Conservation (phyloP, 129 eudicot genomes). For the Flaveria brownii region DNA sequence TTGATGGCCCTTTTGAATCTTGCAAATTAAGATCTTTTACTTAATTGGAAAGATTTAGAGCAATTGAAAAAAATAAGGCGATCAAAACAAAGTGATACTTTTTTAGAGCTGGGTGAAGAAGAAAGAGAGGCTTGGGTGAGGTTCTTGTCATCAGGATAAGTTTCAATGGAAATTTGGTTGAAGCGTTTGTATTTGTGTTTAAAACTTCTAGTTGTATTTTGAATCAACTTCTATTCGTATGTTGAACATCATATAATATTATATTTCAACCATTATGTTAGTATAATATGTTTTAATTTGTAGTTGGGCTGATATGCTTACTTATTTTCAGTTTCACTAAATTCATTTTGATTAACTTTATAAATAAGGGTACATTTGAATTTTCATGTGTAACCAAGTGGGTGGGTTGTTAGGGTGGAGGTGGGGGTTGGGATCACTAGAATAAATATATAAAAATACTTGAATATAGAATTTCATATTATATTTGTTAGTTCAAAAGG, state of each 20-base stretch:
- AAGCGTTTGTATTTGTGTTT: not conserved
- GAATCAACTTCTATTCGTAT: not conserved
- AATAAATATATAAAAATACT: too few species aligned
- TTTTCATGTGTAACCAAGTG: too few species aligned
- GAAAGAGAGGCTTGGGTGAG: not conserved
- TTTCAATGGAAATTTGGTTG: not conserved
- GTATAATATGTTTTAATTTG: too few species aligned
- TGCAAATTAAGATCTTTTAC: not conserved
- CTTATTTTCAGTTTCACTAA: too few species aligned
- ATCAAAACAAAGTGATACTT: not conserved
- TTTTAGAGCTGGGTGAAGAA: not conserved
- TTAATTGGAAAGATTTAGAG: not conserved
- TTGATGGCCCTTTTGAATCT: not conserved
- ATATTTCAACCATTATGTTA: not conserved
- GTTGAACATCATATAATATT: too few species aligned
- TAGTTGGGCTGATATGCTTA: not conserved
- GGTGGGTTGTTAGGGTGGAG: too few species aligned
- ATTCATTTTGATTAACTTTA: too few species aligned
- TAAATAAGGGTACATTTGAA: too few species aligned
- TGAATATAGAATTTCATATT: too few species aligned
- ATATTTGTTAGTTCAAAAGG: too few species aligned
- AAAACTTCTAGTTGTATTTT: not conserved
- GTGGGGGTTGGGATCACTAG: too few species aligned
- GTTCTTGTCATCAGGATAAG: not conserved
- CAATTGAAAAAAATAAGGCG: not conserved